These are phyloP conservation scores for Aegilops sharonensis DNA, from an alignment of 176 grass and related monocot species.

Conservation along the genomic window DNA sequence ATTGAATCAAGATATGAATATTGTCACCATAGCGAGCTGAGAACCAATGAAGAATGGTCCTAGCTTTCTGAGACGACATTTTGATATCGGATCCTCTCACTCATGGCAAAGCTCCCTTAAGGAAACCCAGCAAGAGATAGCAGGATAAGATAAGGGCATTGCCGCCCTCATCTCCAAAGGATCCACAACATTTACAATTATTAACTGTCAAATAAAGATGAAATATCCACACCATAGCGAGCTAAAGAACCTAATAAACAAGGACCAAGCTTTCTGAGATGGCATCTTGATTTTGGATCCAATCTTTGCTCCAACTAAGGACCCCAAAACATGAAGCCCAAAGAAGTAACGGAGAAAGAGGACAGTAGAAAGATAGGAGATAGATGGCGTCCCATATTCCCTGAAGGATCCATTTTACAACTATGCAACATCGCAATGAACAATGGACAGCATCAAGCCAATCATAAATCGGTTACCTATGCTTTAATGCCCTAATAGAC, in stretches of 20 bases:
- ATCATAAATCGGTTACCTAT: not conserved
- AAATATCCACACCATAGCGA: constrained; percentile 23
- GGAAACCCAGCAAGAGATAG: constrained; percentile 5
- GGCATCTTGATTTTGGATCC: constrained; percentile 28
- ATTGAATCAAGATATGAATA: not conserved
- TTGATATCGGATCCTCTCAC: constrained; percentile 41
- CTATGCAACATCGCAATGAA: not conserved
- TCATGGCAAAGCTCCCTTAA: not conserved
- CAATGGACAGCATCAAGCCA: not conserved
- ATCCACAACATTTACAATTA: constrained; percentile 25
- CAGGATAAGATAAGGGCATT: constrained; percentile 13
- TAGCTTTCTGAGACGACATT: constrained; percentile 55
- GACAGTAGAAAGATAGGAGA: constrained; percentile 13
- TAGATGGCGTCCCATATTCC: constrained; percentile 18
- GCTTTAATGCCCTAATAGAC: not conserved
- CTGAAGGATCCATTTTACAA: not conserved
- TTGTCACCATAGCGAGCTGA: constrained; percentile 55
- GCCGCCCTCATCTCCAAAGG: constrained; percentile 16
- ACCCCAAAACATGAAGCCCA: not conserved
- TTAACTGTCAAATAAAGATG: not conserved
- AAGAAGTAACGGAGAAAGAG: not conserved
- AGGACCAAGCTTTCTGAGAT: constrained; percentile 34
- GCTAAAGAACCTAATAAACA: constrained; percentile 20
- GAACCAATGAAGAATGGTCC: constrained; percentile 28
- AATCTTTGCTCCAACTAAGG: constrained; percentile 7